Evolutionary conservation across 2,329 filamentous ascomycete species (phyloP), one percentile per base, ranked within the genome.

Genomic region (Paradendryphiella salina): DNA sequence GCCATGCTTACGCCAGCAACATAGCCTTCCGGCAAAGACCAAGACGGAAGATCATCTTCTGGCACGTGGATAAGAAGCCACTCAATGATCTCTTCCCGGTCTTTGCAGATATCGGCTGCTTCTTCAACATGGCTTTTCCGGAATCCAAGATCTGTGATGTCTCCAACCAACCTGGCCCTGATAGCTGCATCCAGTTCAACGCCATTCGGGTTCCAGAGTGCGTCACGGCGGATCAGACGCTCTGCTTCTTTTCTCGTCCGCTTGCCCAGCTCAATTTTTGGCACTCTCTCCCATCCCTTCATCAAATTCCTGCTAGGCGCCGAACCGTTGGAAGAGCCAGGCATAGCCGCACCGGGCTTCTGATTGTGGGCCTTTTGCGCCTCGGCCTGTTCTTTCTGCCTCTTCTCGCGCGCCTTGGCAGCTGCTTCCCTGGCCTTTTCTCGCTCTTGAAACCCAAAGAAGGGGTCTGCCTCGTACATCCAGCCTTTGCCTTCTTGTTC

Each of bases 21-120:
- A 71, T 99, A 99, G 54, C 86, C 89, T 73, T 95, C 92, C 0
- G 94, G 94, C 34, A 99, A 77, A 62, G 90, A 90, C 91, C 93
- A 97, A 5, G 83, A 79, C 1, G 94, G 94, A n/a, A 97, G 77
- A 65, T 97, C 94, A 69, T 99, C 94, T 69, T 99, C 94, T 1
- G 94, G 94, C 2, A 99, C 91, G 73, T 99, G 93, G 43, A 97
- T 92, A 40, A 99, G 81, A 13, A 99, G 81, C 94, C 94, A 99
- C 71, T 97, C 93, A 2, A 99, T 80, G 13, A 90, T 87, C 74
- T 99, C 94, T 70, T 96, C 92, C 23, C 88, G 82, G 69, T 96
- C 91, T 72, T 93, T 95, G 76, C 92, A 96, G 64, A 92, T 85
- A 36, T 85, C 85, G 1, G 89, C 84, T 7, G 94, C 93, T 75